phyloP scores from a whole-genome alignment of 2,329 filamentous ascomycete genomes.

The Lachnellula cervina region DNA sequence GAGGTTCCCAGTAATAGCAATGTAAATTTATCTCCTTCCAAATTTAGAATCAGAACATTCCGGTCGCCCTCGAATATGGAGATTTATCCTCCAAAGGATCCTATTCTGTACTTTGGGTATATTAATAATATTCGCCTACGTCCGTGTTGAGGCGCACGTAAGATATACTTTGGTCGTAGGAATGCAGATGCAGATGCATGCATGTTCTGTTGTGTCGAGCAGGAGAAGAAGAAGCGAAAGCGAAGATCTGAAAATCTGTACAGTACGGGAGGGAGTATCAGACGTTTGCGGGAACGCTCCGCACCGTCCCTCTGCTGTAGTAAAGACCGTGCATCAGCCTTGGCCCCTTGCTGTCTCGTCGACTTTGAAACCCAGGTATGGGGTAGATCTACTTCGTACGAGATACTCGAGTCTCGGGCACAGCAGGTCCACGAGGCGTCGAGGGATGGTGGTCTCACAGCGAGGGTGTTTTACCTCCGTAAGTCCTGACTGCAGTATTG shows the following conservation, averaged over 20 bases:
- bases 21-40: no score
- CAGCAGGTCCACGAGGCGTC: no score
- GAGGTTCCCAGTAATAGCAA: no score
- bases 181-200: background rate
- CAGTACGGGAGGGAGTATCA: no score
- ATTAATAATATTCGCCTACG: background rate
- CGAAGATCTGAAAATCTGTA: background rate
- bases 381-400: background rate
- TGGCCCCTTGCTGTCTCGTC: background rate
- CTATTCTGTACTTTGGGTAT: background rate
- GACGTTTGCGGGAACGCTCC: background rate
- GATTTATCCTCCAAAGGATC: background rate
- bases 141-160: background rate
- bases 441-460: no score
- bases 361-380: background rate
- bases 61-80: background rate
- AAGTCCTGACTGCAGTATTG: no score
- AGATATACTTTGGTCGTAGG: no score
- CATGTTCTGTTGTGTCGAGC: background rate
- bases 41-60: no score
- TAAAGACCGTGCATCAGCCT: background rate
- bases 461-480: no score
- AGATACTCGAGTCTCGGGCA: no score
- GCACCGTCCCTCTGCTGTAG: background rate
- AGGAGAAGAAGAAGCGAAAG: background rate